Evolutionary conservation across 2,329 filamentous ascomycete species (phyloP), one percentile per base, ranked within the genome.

Genomic region (Dryadomyces quercivorus): DNA sequence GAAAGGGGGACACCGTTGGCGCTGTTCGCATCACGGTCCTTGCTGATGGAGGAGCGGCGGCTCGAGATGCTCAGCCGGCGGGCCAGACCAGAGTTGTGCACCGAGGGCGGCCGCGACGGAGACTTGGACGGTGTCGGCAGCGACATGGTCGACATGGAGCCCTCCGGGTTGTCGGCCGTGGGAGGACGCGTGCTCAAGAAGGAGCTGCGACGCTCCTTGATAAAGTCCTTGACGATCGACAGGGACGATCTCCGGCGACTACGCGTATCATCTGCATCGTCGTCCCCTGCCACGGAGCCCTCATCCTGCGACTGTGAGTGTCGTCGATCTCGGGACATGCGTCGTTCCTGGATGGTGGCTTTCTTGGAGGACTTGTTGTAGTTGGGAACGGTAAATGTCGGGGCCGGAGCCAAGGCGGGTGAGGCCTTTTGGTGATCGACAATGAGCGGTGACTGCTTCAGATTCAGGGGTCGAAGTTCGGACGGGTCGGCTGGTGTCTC

Each of bases 1-100:
- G 75, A 75, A 7, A 63, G 56, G 26, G 59, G 62, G 50, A 59
- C 67, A 61, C 47, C 60, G 59, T 59, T 45, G 52, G 55, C 56
- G 1, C 58, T 58, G 16, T 60, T 58, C 47, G 58, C 59, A 22
- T 69, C 65, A 12, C 66, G 61, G 52, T 69, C 67, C 15, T 77
- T 76, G 58, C 70, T 75, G 22, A 75, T 65, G 1, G 77, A 78
- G 5, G 80, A 81, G 59, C 66, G 73, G 50, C 69, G 75, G 65
- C 73, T 87, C 69, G 72, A 85, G 70, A 77, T 87, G 70, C 75
- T 93, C 71, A 72, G 75, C 66, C 73, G 88, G 61, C 66, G 80
- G 63, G 66, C 77, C 74, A 71, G 77, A 64, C 67, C 80, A 69
- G 56, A 78, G 57, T 66, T 68, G 61, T 75, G 72, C 48, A 68